Conservation (phyloP, 495 filamentous ascomycete species). For the Lophiotrema nucula region DNA sequence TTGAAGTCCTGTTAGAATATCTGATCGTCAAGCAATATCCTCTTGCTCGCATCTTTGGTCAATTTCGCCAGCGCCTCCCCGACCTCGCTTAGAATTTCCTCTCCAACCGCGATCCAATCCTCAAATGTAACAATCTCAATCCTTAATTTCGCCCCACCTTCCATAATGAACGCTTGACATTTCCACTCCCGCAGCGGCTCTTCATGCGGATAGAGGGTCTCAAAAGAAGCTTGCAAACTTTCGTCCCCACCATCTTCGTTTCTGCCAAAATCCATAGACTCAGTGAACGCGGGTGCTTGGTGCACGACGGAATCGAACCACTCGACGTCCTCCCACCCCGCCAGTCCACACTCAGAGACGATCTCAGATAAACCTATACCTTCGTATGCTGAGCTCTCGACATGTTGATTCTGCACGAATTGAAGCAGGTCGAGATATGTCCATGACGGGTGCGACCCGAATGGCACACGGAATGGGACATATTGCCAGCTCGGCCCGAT, state of each 20-base stretch:
- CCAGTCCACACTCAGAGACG: constrained; percentile 57
- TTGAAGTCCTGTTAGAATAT: too few relatives aligned
- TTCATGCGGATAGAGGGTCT: constrained; percentile 33
- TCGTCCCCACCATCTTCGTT: neutral
- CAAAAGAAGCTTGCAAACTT: constrained; percentile 15
- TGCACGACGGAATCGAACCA: constrained; percentile 36
- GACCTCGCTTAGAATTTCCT: constrained; percentile 17
- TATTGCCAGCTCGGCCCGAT: constrained; percentile 31
- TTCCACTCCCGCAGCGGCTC: constrained; percentile 33
- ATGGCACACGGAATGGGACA: constrained; percentile 25
- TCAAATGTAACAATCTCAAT: constrained; percentile 32
- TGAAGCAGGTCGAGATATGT: constrained; percentile 27
- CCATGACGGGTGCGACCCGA: constrained; percentile 26
- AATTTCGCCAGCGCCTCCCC: constrained; percentile 16
- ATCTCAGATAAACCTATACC: constrained; percentile 58
- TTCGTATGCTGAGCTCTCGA: constrained; percentile 17
- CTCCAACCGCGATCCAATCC: constrained; percentile 15
- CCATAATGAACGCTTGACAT: constrained; percentile 24
- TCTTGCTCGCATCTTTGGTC: too few relatives aligned
- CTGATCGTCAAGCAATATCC: too few relatives aligned
- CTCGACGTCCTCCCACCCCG: constrained; percentile 42
- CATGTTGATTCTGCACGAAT: constrained; percentile 27
- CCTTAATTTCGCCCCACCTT: constrained; percentile 12
- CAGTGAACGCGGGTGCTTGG: constrained; percentile 26
- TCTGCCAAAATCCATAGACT: constrained; percentile 27